Conservation (phyloP, 2,329 filamentous ascomycete genomes). For the Aspergillus sp. region DNA sequence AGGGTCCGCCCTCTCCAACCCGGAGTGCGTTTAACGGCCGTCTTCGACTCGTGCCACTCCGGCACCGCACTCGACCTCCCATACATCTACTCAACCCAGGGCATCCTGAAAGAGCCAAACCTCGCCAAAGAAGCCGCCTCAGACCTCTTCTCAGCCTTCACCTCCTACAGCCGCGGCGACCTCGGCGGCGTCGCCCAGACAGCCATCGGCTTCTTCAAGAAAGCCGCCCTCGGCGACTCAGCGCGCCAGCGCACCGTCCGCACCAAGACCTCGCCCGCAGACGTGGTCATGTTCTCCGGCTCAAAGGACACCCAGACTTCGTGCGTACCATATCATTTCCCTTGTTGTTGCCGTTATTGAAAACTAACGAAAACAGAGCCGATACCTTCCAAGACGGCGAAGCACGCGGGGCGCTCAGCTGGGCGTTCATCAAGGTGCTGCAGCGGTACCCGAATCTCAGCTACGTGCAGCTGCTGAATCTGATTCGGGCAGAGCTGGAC, state of each 20-base stretch:
- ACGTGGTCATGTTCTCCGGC: conserved; percentile 97
- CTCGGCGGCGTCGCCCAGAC: conserved; percentile 75
- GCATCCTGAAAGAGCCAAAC: conserved; percentile 67
- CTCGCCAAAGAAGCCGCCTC: conserved; percentile 66
- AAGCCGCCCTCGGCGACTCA: conserved; percentile 75
- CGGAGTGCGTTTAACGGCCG: conserved; percentile 76
- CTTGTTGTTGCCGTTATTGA: too few relatives aligned
- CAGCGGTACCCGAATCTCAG: conserved; percentile 91
- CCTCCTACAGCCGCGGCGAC: conserved; percentile 78
- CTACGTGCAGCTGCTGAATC: conserved; percentile 92
- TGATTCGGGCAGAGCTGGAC: conserved; percentile 82
- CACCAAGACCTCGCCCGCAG: conserved; percentile 90
- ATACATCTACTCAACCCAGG: conserved; percentile 65
- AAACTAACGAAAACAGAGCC: conserved; percentile 56
- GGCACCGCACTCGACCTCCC: conserved; percentile 66
- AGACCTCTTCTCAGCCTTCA: conserved; percentile 65
- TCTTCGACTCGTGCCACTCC: conserved; percentile 68
- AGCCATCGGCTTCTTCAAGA: conserved; percentile 83
- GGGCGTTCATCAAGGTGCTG: conserved; percentile 87
- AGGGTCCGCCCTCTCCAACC: conserved; percentile 71
- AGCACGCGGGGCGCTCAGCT: conserved; percentile 95
- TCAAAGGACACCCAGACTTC: conserved; percentile 90
- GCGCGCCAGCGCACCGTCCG: conserved; percentile 75
- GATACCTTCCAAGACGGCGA: conserved; percentile 86
- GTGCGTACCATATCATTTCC: conserved; percentile 21